Percentiles rank a stretch among this genome's conserved stretches.
These are phyloP conservation scores for Aspergillus terreus DNA, from an alignment of 2,329 filamentous ascomycete genomes.

Conservation along the genomic window DNA sequence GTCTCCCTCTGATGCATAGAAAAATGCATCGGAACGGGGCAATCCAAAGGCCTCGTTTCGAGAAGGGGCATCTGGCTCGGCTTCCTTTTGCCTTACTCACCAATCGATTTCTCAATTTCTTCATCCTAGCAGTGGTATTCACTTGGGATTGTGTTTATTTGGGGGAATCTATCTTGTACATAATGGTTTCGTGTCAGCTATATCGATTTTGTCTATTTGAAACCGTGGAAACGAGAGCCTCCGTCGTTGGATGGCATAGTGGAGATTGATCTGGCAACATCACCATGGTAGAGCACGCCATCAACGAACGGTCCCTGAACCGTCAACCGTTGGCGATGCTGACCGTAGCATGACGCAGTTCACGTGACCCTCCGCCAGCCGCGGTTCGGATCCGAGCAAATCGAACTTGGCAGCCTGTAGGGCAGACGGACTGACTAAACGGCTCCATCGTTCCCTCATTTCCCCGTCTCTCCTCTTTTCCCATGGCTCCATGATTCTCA, in stretches of 20 bases:
- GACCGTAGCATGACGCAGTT: neutral
- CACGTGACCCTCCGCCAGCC: constrained; percentile 14
- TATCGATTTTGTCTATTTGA: neutral
- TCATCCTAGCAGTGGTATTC: neutral
- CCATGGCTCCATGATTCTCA: neutral
- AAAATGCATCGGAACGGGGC: no score
- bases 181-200: neutral
- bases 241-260: neutral
- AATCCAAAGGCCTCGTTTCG: neutral
- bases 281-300: neutral
- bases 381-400: constrained; percentile 19
- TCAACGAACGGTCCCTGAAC: neutral
- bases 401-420: neutral
- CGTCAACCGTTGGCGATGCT: neutral
- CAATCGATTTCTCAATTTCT: neutral
- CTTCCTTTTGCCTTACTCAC: neutral
- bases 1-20: no score
- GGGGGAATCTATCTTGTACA: neutral
- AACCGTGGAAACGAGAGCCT: neutral
- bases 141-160: neutral
- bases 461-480: neutral
- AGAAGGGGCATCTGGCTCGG: neutral
- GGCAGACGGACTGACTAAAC: neutral
- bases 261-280: neutral
- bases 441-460: neutral